Base-by-base conservation (phyloP, 306 rosid species). In the Luffa aegyptiaca region DNA sequence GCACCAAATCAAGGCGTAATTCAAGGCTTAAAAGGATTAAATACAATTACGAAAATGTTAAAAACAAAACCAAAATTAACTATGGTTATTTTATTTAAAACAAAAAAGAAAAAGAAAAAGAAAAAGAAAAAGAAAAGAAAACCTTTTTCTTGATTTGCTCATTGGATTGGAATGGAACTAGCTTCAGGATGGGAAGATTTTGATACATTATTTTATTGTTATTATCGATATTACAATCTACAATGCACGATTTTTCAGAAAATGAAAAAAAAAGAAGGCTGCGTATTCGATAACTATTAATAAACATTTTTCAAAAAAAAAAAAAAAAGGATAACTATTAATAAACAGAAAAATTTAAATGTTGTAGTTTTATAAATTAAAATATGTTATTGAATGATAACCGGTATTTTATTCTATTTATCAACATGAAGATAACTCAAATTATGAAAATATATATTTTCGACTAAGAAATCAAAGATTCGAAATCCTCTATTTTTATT, bases 1-100 rank as follows among this genome's bases (percentile, higher is more conserved):
- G 61, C 61, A 73, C 78, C 61, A 73, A 73, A 73, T 73, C 61
- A 73, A 49, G 78, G 78, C 78, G 78, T 73, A 73, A 73, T 73
- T 73, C 45, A 31, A 48, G 78, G 78, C 41, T 73, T 12, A 73
- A 46, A 49, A 11, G 5, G 20, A 45, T 71, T 16, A 68, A 39
- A 66, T 71, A 45, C 33, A 46, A 13, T 21, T 20, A 8, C 35
- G 0, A 41, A 70, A 45, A 8, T 45, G 1, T 70, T 42, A n/a
- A 2, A 61, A 3, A 31, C 0, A 56, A 2, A 57, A 2, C 8
- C 7, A 7, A 16, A 8, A 58, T 58, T 21, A n/a, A 21, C 64
- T 8, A 7, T 8, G 64, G 14, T 58, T 26, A 26, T 26, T n/a
- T 56, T 20, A 2, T 56, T 58, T 58, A 18, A 55, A n/a, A n/a